A percentile compares a stretch with the other conserved stretches of the same genome.
These are phyloP conservation scores for Sergeia podlipaevii DNA, from an alignment of 208 protist genomes.

Conservation along the genomic window DNA sequence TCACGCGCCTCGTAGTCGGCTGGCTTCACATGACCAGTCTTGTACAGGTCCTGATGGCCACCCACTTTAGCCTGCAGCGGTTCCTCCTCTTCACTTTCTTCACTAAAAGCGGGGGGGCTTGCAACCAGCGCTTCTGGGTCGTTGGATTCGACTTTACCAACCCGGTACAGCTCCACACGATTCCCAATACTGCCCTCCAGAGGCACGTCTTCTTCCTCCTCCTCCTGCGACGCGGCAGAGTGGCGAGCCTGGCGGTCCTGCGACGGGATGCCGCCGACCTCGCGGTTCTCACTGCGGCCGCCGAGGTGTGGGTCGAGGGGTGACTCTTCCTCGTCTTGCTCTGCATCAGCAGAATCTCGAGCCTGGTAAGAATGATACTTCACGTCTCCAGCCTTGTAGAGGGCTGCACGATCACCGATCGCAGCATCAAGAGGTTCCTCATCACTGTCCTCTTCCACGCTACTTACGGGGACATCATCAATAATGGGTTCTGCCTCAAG, in stretches of 20 bases:
- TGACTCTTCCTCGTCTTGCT: constrained; percentile 10
- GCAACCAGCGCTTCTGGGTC: constrained; percentile 3
- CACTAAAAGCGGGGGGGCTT: background rate
- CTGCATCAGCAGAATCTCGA: too few species aligned
- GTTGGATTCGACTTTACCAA: constrained; percentile 2
- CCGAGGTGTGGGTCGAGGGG: constrained; percentile 6
- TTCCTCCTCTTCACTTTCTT: constrained; percentile 12
- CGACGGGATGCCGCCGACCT: background rate
- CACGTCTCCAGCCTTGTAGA: background rate
- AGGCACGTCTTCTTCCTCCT: constrained; percentile 11
- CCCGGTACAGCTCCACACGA: constrained; percentile 8
- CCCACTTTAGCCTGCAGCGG: constrained; percentile 14
- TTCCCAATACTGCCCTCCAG: background rate
- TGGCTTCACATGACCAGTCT: background rate
- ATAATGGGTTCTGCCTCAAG: background rate
- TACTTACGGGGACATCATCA: background rate
- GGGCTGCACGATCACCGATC: constrained; percentile 7
- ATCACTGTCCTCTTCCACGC: background rate
- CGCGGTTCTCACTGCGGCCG: background rate
- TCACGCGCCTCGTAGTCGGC: background rate
- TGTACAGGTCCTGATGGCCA: constrained; percentile 7
- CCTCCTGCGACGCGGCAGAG: background rate
- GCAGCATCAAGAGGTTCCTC: background rate
- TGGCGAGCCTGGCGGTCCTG: background rate
- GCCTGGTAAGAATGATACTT: background rate